phyloP scores from a whole-genome alignment of 1,284 basidiomycete genomes.

The Golubevia pallescens region DNA sequence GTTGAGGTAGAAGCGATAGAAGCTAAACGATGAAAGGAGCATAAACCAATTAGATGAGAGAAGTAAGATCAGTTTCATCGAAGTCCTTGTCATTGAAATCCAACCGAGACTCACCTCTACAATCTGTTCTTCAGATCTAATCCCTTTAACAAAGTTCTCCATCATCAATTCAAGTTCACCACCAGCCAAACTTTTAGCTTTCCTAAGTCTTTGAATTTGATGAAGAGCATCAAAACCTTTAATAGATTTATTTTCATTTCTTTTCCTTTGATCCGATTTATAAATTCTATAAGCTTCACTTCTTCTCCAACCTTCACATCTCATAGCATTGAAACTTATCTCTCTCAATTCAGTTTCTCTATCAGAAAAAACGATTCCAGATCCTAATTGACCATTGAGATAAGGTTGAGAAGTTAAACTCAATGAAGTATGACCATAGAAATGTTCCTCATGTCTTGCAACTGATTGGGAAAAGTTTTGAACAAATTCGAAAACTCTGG shows the following conservation, averaged over 20 bases:
- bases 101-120: slow-evolving; percentile 73
- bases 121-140: slow-evolving; percentile 77
- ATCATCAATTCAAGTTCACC: slow-evolving; percentile 77
- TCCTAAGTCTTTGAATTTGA: slow-evolving; percentile 75
- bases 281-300: slow-evolving; percentile 74
- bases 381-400: slow-evolving; percentile 70
- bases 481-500: slow-evolving; percentile 41
- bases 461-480: slow-evolving; percentile 33
- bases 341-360: slow-evolving; percentile 72
- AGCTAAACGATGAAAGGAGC: slow-evolving; percentile 69
- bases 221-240: slow-evolving; percentile 75
- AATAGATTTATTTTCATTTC: slow-evolving; percentile 67
- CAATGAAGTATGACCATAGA: slow-evolving; percentile 33
- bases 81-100: too few relatives aligned
- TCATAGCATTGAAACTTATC: slow-evolving; percentile 72
- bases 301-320: slow-evolving; percentile 80
- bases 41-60: not conserved
- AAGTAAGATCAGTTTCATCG: too few relatives aligned
- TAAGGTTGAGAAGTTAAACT: slow-evolving; percentile 36
- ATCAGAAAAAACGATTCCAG: slow-evolving; percentile 75
- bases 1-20: slow-evolving; percentile 76
- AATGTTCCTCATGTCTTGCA: slow-evolving; percentile 52
- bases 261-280: slow-evolving; percentile 65
- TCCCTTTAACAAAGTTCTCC: too few relatives aligned
- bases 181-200: slow-evolving; percentile 71